These are phyloP conservation scores for Eutrema salsugineum DNA, from an alignment of 441 rosid genomes.

Conservation along the genomic window DNA sequence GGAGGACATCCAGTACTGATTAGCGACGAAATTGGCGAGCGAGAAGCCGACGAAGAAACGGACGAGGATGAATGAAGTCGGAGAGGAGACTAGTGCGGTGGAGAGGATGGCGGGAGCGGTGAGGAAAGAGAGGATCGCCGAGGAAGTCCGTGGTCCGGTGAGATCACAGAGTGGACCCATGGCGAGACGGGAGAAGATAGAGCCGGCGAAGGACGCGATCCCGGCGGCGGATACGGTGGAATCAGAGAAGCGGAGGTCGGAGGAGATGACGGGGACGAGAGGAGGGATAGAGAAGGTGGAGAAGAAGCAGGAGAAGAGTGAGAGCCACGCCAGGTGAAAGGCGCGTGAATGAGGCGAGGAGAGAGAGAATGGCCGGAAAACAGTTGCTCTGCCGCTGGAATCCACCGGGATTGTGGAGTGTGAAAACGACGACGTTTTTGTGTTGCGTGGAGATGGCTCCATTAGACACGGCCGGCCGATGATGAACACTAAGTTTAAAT, in stretches of 20 bases:
- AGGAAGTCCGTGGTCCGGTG: constrained; percentile 64
- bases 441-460: background rate
- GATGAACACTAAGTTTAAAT: background rate
- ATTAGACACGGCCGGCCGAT: background rate
- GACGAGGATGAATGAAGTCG: constrained; percentile 50
- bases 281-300: constrained; percentile 91
- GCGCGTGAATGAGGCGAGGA: constrained; percentile 66
- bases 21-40: constrained; percentile 74
- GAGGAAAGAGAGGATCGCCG: constrained; percentile 54
- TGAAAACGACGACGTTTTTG: background rate
- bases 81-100: constrained; percentile 40
- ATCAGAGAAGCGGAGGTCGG: constrained; percentile 48
- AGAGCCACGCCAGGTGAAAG: constrained; percentile 82
- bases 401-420: constrained; percentile 42
- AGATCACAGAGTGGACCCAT: constrained; percentile 82
- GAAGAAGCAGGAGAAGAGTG: constrained; percentile 77
- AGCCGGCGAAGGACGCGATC: constrained; percentile 68
- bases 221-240: constrained; percentile 50
- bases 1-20: constrained; percentile 91
- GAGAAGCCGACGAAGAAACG: constrained; percentile 71
- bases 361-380: constrained; percentile 51
- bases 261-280: constrained; percentile 62
- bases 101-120: constrained; percentile 58
- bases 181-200: constrained; percentile 79
- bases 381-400: constrained; percentile 48